These are phyloP conservation scores for Sutorius australiensis DNA, from an alignment of 768 basidiomycete genomes.

Conservation along the genomic window DNA sequence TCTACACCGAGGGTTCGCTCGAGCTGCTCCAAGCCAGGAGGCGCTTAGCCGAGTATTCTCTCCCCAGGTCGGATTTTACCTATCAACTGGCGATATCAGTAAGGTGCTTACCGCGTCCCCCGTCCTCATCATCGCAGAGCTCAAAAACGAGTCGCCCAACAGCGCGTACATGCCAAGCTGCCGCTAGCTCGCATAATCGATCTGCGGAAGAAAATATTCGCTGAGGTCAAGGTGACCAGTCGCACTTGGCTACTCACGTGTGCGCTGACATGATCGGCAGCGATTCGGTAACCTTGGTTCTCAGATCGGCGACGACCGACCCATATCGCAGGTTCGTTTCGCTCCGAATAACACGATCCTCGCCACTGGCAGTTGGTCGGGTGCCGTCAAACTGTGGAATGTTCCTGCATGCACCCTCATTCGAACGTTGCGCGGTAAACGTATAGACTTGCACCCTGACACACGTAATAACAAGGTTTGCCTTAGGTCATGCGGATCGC, in stretches of 20 bases:
- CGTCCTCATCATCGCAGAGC: conserved; percentile 66
- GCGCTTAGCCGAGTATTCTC: conserved; percentile 87
- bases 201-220: conserved; percentile 85
- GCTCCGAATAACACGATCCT: conserved; percentile 86
- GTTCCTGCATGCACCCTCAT: conserved; percentile 85
- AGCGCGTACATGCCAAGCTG: conserved; percentile 84
- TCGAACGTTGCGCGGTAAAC: conserved; percentile 64
- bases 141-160: conserved; percentile 89
- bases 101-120: conserved; percentile 74
- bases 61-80: conserved; percentile 85
- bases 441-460: not conserved
- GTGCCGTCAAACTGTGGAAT: conserved; percentile 92
- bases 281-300: conserved; percentile 92
- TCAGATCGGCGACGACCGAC: conserved; percentile 96
- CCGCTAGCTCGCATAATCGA: conserved; percentile 89
- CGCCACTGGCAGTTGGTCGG: conserved; percentile 95
- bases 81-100: conserved; percentile 47
- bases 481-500: conserved; percentile 77
- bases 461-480: conserved; percentile 7
- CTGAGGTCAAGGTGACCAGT: conserved; percentile 75
- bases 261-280: conserved; percentile 36
- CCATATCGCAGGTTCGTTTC: conserved; percentile 91
- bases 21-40: conserved; percentile 83
- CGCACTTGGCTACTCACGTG: not conserved
- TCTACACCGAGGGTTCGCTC: conserved; percentile 88